Percentiles rank a stretch among this genome's conserved stretches.
phyloP scores from a whole-genome alignment of 306 rosid genomes.

The Luffa aegyptiaca region DNA sequence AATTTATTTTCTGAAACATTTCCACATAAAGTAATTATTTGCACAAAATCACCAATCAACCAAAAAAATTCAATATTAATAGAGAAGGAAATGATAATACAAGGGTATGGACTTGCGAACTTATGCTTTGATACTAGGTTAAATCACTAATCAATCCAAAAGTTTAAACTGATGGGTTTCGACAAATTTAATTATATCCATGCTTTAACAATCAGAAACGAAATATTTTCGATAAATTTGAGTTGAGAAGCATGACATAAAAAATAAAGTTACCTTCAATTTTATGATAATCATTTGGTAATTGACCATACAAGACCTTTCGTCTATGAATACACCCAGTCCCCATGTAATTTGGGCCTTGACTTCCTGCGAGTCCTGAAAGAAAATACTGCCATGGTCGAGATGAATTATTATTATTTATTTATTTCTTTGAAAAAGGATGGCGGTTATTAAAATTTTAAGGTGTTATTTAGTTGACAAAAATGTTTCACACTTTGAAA shows the following conservation, averaged over 20 bases:
- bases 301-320: slow-evolving; percentile 52
- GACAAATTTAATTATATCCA: too few species aligned
- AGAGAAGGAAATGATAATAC: too few species aligned
- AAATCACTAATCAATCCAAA: too few species aligned
- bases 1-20: neutral
- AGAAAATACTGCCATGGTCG: neutral
- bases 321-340: slow-evolving; percentile 18
- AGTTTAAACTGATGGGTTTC: too few species aligned
- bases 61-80: too few species aligned
- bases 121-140: too few species aligned
- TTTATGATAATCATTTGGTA: slow-evolving; percentile 10
- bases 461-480: neutral
- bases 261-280: neutral
- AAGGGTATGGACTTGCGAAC: too few species aligned
- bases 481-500: too few species aligned
- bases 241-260: neutral
- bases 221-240: neutral
- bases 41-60: too few species aligned
- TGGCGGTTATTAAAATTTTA: too few species aligned
- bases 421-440: too few species aligned
- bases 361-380: slow-evolving; percentile 37
- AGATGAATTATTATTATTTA: neutral
- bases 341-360: slow-evolving; percentile 18
- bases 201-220: neutral
- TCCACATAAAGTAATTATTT: too few species aligned